phyloP scores from a whole-genome alignment of 164 flowering plant species.

The Liriodendron chinense region DNA sequence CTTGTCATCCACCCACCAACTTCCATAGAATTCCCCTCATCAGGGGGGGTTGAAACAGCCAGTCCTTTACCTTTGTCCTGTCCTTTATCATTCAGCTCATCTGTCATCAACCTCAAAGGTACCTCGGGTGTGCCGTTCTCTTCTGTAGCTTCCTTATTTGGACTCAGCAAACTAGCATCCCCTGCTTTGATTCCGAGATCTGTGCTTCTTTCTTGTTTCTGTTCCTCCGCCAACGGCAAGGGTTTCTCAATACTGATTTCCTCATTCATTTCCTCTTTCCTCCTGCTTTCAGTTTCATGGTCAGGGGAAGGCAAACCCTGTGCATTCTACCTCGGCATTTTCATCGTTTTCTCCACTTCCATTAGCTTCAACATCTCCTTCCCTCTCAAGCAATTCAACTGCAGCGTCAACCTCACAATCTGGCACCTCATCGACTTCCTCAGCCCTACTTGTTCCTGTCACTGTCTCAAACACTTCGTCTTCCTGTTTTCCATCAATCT shows the following conservation, averaged over 20 bases:
- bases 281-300: constrained; percentile 4
- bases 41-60: constrained; percentile 35
- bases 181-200: constrained; percentile 1
- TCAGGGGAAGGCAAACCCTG: constrained; percentile 8
- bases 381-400: constrained; percentile 14
- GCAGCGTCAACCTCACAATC: constrained; percentile 12
- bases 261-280: constrained; percentile 24
- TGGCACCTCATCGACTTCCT: constrained; percentile 26
- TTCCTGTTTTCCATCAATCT: constrained; percentile 13
- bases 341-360: constrained; percentile 15
- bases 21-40: constrained; percentile 26
- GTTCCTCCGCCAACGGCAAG: constrained; percentile 17
- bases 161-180: neutral
- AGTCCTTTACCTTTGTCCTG: constrained; percentile 75
- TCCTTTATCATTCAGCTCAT: constrained; percentile 22
- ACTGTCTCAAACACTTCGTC: constrained; percentile 8
- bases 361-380: constrained; percentile 9
- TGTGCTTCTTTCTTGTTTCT: constrained; percentile 4
- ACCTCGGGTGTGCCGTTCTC: constrained; percentile 24
- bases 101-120: constrained; percentile 15
- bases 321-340: constrained; percentile 14
- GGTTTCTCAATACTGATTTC: constrained; percentile 16
- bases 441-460: constrained; percentile 10
- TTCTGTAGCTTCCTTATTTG: constrained; percentile 16
- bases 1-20: constrained; percentile 33